phyloP scores from a whole-genome alignment of 139 green algal genomes.

The Chlorella vulgaris region DNA sequence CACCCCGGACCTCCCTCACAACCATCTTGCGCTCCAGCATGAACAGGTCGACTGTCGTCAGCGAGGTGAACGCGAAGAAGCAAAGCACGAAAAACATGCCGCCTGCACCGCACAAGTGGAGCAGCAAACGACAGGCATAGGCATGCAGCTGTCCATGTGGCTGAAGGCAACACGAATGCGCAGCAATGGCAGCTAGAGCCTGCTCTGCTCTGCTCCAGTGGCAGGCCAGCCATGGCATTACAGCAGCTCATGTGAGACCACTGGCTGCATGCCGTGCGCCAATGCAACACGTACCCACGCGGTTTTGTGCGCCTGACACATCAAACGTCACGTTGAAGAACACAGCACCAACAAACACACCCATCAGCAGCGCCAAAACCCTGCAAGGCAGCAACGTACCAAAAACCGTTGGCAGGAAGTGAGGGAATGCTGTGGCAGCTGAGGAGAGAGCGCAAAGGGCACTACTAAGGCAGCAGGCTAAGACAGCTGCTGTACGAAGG shows the following conservation, averaged over 20 bases:
- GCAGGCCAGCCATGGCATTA: too few species aligned
- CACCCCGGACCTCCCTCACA: constrained; percentile 38
- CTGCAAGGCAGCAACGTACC: not conserved
- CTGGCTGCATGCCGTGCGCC: not conserved
- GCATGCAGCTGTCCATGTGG: not conserved
- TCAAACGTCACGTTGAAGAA: constrained; percentile 65
- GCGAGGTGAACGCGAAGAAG: constrained; percentile 78
- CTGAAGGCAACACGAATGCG: not conserved
- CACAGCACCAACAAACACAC: constrained; percentile 65
- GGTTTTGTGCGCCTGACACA: constrained; percentile 72
- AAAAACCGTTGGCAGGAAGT: not conserved
- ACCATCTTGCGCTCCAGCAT: constrained; percentile 69
- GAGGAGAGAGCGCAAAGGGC: not conserved
- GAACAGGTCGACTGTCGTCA: constrained; percentile 76
- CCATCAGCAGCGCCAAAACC: constrained; percentile 59
- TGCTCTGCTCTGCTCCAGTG: too few species aligned
- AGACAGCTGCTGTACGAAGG: too few species aligned
- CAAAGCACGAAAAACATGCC: constrained; percentile 81
- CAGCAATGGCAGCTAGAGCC: too few species aligned
- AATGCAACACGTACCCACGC: constrained; percentile 25
- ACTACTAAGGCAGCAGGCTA: not conserved
- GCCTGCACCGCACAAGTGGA: constrained; percentile 41
- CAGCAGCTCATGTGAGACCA: too few species aligned
- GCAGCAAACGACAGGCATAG: not conserved
- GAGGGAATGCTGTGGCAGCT: not conserved